Evolutionary conservation across 306 rosid species (phyloP).

Genomic region (Malus fusca): DNA sequence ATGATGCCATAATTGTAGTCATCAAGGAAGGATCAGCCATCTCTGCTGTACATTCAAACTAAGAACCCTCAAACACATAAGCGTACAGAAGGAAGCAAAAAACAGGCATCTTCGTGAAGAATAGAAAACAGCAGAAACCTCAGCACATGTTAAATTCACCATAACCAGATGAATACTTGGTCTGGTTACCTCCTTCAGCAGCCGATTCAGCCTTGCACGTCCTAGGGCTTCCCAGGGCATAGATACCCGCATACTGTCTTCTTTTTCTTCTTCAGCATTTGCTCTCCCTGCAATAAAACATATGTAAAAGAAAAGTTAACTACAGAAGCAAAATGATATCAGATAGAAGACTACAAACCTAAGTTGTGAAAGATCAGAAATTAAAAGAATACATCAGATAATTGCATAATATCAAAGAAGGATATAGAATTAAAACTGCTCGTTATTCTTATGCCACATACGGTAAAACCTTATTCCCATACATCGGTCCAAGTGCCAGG

Average conservation of each 20-base stretch:
- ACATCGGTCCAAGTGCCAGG: not conserved
- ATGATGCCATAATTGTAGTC: constrained; percentile 7
- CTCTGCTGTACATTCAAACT: constrained; percentile 36
- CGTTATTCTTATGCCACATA: not conserved
- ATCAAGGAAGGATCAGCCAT: constrained; percentile 28
- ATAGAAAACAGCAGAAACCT: constrained; percentile 7
- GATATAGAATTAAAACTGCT: not conserved
- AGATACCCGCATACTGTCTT: not conserved
- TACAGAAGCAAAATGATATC: not conserved
- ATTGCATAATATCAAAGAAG: not conserved
- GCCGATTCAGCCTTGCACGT: constrained; percentile 13
- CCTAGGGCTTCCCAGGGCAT: constrained; percentile 10
- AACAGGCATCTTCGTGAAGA: constrained; percentile 12
- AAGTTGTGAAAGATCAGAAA: not conserved
- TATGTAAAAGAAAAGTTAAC: not conserved
- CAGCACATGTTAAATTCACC: constrained; percentile 16
- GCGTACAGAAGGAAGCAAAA: constrained; percentile 18
- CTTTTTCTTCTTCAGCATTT: constrained; percentile 21
- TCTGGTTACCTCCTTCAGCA: constrained; percentile 45
- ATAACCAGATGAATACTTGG: constrained; percentile 36
- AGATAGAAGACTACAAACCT: not conserved
- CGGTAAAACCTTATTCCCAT: not conserved
- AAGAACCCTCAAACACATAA: not conserved
- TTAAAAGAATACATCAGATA: not conserved
- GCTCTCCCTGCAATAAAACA: not conserved